Percentiles rank a stretch among this genome's conserved stretches.
Conservation (phyloP, 768 basidiomycete genomes). For the Xanthoconium stramineum region DNA sequence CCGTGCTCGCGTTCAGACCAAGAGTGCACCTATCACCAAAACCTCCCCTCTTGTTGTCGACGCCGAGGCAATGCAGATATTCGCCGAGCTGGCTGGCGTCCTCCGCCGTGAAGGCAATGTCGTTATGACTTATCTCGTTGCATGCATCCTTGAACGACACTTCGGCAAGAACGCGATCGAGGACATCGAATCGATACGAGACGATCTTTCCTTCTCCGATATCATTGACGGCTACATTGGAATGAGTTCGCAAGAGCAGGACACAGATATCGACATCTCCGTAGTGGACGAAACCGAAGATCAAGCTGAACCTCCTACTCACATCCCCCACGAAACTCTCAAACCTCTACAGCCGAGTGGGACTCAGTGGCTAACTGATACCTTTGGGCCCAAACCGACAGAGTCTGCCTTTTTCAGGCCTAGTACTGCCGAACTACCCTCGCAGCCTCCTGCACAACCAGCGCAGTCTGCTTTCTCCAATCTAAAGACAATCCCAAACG, state of each 20-base stretch:
- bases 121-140: conserved; percentile 82
- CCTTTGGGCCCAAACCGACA: conserved; percentile 29
- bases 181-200: conserved; percentile 65
- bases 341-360: conserved; percentile 25
- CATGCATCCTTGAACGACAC: conserved; percentile 82
- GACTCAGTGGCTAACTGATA: conserved; percentile 33
- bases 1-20: conserved; percentile 73
- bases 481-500: conserved; percentile 32
- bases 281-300: conserved; percentile 22
- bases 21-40: conserved; percentile 72
- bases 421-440: conserved; percentile 8
- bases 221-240: conserved; percentile 63
- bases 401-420: conserved; percentile 20
- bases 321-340: background rate
- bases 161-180: conserved; percentile 81
- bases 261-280: conserved; percentile 25
- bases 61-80: conserved; percentile 62
- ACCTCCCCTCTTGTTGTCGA: conserved; percentile 63
- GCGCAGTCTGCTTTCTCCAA: conserved; percentile 34
- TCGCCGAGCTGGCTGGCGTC: conserved; percentile 53
- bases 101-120: conserved; percentile 63
- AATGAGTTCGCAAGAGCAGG: conserved; percentile 24
- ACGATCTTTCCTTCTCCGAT: conserved; percentile 52
- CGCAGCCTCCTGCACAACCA: conserved; percentile 12
- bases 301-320: conserved; percentile 4